These are phyloP conservation scores for Inonotus obliquus DNA, from an alignment of 1,284 basidiomycete genomes.

Conservation along the genomic window DNA sequence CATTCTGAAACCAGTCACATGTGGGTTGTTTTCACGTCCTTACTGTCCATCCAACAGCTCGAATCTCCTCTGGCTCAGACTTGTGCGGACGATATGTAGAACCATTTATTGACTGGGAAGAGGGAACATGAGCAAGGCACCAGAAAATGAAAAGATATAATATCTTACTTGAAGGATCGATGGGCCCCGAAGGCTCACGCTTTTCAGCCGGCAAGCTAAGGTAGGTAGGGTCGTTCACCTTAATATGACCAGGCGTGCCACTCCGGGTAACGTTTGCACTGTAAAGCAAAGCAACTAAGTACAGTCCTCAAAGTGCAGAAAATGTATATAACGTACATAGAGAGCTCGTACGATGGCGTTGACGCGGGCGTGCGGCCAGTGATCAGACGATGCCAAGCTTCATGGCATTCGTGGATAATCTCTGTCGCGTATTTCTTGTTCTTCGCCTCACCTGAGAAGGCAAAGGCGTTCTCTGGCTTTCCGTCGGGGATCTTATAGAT, in stretches of 20 bases:
- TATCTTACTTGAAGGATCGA: conserved; percentile 80
- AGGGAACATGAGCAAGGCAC: conserved; percentile 22
- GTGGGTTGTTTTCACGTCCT: not conserved
- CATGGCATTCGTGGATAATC: conserved; percentile 98
- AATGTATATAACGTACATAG: conserved; percentile 56
- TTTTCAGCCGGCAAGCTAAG: conserved; percentile 73
- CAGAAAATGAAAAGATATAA: not conserved
- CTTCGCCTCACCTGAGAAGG: conserved; percentile 99
- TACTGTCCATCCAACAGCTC: not conserved
- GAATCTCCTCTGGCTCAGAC: conserved; percentile 39
- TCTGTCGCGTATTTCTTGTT: conserved; percentile 99
- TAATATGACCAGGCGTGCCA: conserved; percentile 70
- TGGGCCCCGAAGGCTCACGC: conserved; percentile 75
- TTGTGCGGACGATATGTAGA: conserved; percentile 83
- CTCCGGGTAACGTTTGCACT: conserved; percentile 70
- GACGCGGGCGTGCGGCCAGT: conserved; percentile 73
- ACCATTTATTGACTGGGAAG: conserved; percentile 80
- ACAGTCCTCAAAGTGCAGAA: not conserved
- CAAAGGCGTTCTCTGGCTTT: conserved; percentile 98
- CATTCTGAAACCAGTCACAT: not conserved
- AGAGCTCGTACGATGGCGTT: conserved; percentile 68
- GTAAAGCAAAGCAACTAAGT: conserved; percentile 14
- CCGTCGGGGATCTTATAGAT: conserved; percentile 99
- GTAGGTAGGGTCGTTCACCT: conserved; percentile 62
- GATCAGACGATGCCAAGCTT: conserved; percentile 96